Evolutionary conservation across 2,329 filamentous ascomycete species (phyloP).

Genomic region (Truncatella angustata): DNA sequence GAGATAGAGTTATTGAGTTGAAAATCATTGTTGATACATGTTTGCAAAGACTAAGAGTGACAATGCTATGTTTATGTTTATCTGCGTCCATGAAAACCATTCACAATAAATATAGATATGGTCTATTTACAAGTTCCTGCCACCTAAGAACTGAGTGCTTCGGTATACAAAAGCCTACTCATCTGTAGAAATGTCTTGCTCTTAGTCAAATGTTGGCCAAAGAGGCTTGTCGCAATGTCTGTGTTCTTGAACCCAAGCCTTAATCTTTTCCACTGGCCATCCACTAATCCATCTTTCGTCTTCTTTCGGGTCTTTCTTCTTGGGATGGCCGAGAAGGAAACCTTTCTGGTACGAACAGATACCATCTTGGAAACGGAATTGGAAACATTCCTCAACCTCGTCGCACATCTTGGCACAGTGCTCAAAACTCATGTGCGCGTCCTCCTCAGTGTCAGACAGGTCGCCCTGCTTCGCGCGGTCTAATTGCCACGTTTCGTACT

Average conservation of each 20-base stretch:
- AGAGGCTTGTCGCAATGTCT: constrained; percentile 27
- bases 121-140: too few species aligned
- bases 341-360: constrained; percentile 34
- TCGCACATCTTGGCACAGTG: constrained; percentile 45
- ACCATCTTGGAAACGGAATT: constrained; percentile 38
- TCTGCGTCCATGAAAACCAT: too few species aligned
- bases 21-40: too few species aligned
- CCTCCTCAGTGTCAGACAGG: constrained; percentile 34
- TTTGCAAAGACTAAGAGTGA: too few species aligned
- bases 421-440: constrained; percentile 40
- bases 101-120: too few species aligned
- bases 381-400: constrained; percentile 34
- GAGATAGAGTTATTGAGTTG: too few species aligned
- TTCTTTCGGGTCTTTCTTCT: constrained; percentile 25
- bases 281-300: constrained; percentile 35
- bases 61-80: too few species aligned
- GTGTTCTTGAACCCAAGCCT: constrained; percentile 36
- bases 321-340: constrained; percentile 39
- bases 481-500: constrained; percentile 31
- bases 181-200: too few species aligned
- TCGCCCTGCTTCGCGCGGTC: constrained; percentile 30
- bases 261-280: constrained; percentile 40
- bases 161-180: too few species aligned
- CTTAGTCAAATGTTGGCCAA: background rate
- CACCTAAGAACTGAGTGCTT: too few species aligned